Percentiles rank a stretch among this genome's conserved stretches.
Conservation (phyloP, 1,284 basidiomycete genomes). For the Omphalotus olearius region DNA sequence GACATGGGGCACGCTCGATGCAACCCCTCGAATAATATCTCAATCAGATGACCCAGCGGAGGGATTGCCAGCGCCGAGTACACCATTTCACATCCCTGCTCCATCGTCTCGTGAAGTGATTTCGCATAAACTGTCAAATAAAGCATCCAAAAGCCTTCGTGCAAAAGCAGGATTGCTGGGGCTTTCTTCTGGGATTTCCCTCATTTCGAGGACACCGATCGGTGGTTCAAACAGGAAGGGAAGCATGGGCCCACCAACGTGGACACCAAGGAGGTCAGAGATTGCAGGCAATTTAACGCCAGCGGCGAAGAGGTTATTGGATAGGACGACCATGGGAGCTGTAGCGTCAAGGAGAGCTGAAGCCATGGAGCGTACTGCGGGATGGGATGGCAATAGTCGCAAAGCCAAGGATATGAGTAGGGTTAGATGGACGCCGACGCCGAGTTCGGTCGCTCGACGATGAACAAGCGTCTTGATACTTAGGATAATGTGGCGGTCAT, state of each 20-base stretch:
- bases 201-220: conserved; percentile 30
- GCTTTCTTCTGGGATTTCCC: conserved; percentile 29
- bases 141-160: conserved; percentile 64
- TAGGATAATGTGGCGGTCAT: not conserved
- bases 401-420: conserved; percentile 58
- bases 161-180: conserved; percentile 63
- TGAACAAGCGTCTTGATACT: not conserved
- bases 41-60: conserved; percentile 52
- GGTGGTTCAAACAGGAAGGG: conserved; percentile 31
- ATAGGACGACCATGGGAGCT: conserved; percentile 54
- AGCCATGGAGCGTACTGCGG: conserved; percentile 57
- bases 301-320: conserved; percentile 71
- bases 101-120: conserved; percentile 73
- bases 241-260: conserved; percentile 67
- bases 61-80: conserved; percentile 39
- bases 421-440: conserved; percentile 81
- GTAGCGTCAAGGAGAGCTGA: conserved; percentile 62
- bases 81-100: conserved; percentile 69
- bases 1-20: conserved; percentile 89
- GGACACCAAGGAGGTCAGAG: conserved; percentile 62
- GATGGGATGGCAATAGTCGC: conserved; percentile 50
- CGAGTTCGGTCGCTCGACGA: conserved; percentile 32
- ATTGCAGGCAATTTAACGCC: conserved; percentile 74
- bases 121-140: conserved; percentile 73
- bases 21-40: conserved; percentile 81